A percentile compares a stretch with the other conserved stretches of the same genome.
These are phyloP conservation scores for Symmetrospora coprosmae DNA, from an alignment of 768 basidiomycete species.

Conservation along the genomic window DNA sequence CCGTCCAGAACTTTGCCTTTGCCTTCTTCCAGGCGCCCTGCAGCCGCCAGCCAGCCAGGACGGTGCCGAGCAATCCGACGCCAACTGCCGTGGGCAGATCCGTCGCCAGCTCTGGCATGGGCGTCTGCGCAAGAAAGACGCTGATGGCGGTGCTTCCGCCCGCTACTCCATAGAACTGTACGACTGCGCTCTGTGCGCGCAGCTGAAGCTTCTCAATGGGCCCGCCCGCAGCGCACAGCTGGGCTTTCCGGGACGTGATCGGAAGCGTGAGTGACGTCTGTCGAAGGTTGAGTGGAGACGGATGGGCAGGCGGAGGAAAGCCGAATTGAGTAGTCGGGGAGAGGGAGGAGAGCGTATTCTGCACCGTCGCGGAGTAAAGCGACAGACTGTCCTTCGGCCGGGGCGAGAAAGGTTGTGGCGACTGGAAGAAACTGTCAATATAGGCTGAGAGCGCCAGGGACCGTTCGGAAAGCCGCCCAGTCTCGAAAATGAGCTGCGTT, in stretches of 20 bases:
- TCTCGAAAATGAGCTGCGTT: conserved; percentile 21
- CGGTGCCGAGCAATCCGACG: conserved; percentile 18
- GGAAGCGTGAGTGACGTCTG: conserved; percentile 24
- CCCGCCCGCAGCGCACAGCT: conserved; percentile 26
- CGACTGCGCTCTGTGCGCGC: conserved; percentile 24
- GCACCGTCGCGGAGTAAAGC: conserved; percentile 3
- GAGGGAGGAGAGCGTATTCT: conserved; percentile 11
- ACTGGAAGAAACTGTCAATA: conserved; percentile 18
- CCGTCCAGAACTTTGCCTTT: conserved; percentile 24
- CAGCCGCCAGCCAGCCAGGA: conserved; percentile 24
- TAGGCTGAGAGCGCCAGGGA: background rate
- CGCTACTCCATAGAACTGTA: background rate
- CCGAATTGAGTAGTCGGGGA: conserved; percentile 21
- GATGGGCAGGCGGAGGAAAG: conserved; percentile 16
- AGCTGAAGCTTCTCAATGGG: conserved; percentile 27
- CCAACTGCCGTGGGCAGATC: conserved; percentile 22
- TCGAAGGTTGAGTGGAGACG: background rate
- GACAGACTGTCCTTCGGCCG: background rate
- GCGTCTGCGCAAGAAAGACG: background rate
- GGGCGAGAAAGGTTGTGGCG: conserved; percentile 3
- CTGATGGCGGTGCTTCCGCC: background rate
- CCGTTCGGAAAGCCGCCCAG: conserved; percentile 13
- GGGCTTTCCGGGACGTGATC: conserved; percentile 18
- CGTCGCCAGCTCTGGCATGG: background rate
- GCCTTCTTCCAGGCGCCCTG: conserved; percentile 29